Evolutionary conservation across 768 basidiomycete species (phyloP), one percentile per base, ranked within the genome.

Genomic region (Termitomyces sp.): DNA sequence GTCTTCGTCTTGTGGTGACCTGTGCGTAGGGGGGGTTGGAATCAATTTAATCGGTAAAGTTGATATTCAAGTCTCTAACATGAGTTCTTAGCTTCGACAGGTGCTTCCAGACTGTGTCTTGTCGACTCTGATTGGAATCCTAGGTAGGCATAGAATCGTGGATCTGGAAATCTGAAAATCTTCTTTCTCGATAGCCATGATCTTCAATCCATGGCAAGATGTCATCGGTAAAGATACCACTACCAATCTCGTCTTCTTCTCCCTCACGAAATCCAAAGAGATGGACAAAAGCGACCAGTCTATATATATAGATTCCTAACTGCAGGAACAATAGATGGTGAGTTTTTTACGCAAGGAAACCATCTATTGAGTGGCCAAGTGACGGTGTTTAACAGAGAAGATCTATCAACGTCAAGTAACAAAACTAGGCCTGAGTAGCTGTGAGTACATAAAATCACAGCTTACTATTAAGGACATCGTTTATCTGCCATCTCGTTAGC

Each of bases 111-210:
- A 41, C 72, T 97, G 41, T 88, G 91, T 60, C 78, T 95, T 49
- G 77, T 96, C 39, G 94, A 97, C 70, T 90, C 88, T 20, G 94
- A 95, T 66, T 97, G 94, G 94, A 96, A 95, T 72, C 94, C 94
- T 36, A 92, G 90, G 87, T 85, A 51, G 51, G 68, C 22, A 49
- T 36, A 22, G 16, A 18, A 29, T n/a, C 46, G 31, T 13, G 12
- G 18, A 33, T 24, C 7, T 26, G n/a, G 5, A 4, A 31, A 24
- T 50, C 28, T 33, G 29, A 39, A 42, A 37, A 39, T 29, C 26
- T 20, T 54, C 57, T 22, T 34, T 22, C 10, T 16, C 15, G 47
- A 29, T 55, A 92, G 90, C 65, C 90, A 90, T 65, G 97, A 99
- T 73, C 71, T 94, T 18, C 97, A 99, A 71, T 88, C 97, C 2